Evolutionary conservation across 805 yeast species (phyloP), one percentile per base, ranked within the genome.

Genomic region (Zygosaccharomyces siamensis): DNA sequence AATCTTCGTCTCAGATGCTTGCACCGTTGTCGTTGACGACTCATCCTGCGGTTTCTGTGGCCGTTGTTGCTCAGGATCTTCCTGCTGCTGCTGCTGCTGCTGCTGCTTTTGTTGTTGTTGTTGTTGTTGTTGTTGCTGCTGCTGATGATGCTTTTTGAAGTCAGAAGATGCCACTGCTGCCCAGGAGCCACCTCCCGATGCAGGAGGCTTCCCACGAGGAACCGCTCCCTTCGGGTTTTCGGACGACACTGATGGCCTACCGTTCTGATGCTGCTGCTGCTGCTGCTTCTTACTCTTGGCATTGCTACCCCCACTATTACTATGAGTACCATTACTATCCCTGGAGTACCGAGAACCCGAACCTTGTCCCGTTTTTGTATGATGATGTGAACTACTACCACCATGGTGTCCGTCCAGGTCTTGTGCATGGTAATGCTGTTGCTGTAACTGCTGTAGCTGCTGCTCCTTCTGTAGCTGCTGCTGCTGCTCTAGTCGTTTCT

Each of bases 131-230:
- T 28, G 43, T 20, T 40, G 12, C n/a, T 47, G 48, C 18, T 43
- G 36, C 8, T 32, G 44, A 7, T 32, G 47, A 23, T 46, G 48
- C 42, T 50, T 53, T 40, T 50, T 52, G 43, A 47, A 26, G 31
- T 59, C 60, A n/a, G 55, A 45, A 16, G 70, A 53, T 27, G 67
- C 63, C 32, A 64, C 62, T 26, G 66, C 63, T 26, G 75, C 74
- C 73, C 74, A 71, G 28, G 78, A 64, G 24, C 57, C 51, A 24
- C 60, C 55, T 23, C 58, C 52, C 20, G 60, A 52, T n/a, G n/a
- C n/a, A 4, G 58, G 59, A 21, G 65, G 47, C 47, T 63, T 60
- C 16, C 63, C 52, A 44, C 61, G 62, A 14, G 63, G 56, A 40
- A 60, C 59, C 7, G 62, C 46, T 5, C 70, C 55, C 32, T 55